Evolutionary conservation across 306 rosid genomes (phyloP), one percentile per base, ranked within the genome.

Genomic region (Cucumis melo): DNA sequence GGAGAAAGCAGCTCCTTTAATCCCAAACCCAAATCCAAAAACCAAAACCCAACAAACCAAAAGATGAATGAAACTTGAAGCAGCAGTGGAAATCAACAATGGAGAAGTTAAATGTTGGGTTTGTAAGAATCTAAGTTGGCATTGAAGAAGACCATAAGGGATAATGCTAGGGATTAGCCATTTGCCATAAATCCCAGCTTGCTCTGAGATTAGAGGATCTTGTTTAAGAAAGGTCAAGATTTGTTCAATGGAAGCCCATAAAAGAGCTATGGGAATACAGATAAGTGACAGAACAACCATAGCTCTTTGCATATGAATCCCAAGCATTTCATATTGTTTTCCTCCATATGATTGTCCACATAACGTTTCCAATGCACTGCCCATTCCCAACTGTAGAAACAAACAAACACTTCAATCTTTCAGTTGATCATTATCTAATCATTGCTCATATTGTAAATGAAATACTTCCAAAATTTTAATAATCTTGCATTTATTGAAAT

Each of bases 301-400:
- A 8, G 82, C 89, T 68, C 89, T 78, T 29, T 86, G 87, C 85
- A 81, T 66, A 74, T 86, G 85, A 3, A 86, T 74, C 2, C 87
- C 87, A 4, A 83, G 83, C 87, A 81, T 78, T 34, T 46, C 73
- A 48, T 81, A 83, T 41, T 83, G 80, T 55, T 83, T 83, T 42
- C 78, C 87, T 58, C 89, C 85, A 34, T 83, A 83, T 16, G 87
- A 62, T 77, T 83, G 87, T 6, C 89, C 89, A 54, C 87, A 86
- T 21, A 83, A 73, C 16, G 89, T 86, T 19, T 86, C 87, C 41
- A 85, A 76, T 67, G 86, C 86, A n/a, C 84, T 85, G 15, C 77
- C 82, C 88, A 85, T 80, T 80, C 88, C 88, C 38, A 80, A 24
- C 86, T 85, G 34, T 78, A 64, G 6, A 74, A 32, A 8, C 55